Evolutionary conservation across 305 asterid genomes (phyloP).

Genomic region (Fraxinus paxiana): DNA sequence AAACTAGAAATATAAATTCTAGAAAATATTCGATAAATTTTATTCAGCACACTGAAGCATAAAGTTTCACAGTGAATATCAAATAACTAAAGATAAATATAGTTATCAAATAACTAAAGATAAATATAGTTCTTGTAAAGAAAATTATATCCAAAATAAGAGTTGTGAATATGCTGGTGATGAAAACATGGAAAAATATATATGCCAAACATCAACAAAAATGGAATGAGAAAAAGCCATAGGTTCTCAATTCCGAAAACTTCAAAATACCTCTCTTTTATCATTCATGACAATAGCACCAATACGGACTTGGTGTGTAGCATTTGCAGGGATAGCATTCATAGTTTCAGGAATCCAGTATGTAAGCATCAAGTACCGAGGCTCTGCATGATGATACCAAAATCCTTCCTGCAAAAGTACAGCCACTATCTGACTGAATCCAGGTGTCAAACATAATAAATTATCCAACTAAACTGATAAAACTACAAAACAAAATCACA

Average conservation of each 20-base stretch:
- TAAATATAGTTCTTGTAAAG: background rate
- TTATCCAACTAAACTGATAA: background rate
- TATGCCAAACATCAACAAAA: background rate
- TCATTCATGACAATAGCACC: constrained; percentile 71
- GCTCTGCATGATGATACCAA: constrained; percentile 79
- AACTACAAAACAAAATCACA: background rate
- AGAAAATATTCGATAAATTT: background rate
- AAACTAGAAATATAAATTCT: background rate
- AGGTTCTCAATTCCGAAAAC: background rate
- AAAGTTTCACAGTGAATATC: background rate
- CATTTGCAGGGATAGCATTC: constrained; percentile 68
- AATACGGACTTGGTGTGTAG: constrained; percentile 59
- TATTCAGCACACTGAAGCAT: background rate
- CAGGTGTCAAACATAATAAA: background rate
- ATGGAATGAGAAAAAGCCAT: background rate
- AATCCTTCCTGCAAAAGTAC: constrained; percentile 63
- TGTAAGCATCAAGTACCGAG: constrained; percentile 70
- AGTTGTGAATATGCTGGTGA: background rate
- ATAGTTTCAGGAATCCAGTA: constrained; percentile 57
- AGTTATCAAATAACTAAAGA: background rate
- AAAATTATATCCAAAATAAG: background rate
- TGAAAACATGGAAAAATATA: background rate
- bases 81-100: background rate
- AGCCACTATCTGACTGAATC: constrained; percentile 4
- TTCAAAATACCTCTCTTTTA: constrained; percentile 57